Evolutionary conservation across 192 early-diverging fungal genomes (phyloP), one percentile per base, ranked within the genome.

Genomic region (Coemansia sp.): DNA sequence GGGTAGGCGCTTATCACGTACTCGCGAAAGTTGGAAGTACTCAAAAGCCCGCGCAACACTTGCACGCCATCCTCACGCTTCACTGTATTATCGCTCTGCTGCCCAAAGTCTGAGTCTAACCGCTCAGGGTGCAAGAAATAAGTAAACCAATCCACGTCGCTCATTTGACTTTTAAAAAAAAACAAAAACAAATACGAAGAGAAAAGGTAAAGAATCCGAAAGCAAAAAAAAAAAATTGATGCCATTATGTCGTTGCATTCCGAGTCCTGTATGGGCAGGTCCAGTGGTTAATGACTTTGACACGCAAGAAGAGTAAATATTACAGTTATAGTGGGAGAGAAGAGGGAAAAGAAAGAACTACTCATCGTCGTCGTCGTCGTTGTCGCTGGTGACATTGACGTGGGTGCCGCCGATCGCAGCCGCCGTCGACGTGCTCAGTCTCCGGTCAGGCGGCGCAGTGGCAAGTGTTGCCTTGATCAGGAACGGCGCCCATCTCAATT

Each of bases 401-500:
- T 20, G 30, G 24, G 7, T 39, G 30, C 6, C 27, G 3, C 24
- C 13, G 22, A 29, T 43, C 1, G 53, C 64, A 24, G 32, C 62
- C 2, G 61, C 59, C 29, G 53, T 59, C 7, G 56, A 35, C 11
- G 56, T 30, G 16, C 56, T 59, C 34, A n/a, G 59, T 59, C 29
- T 38, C 13, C 45, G 59, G 41, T 39, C 49, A 11, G 24, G 3
- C 27, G 39, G 39, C 15, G 39, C 34, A 29, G 43, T 10, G 20
- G 7, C 37, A 24, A 58, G n/a, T 15, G 47, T 13, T 29, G 64
- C 37, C 11, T 87, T 87, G 12, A 86, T 78, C 44, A 89, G 68
- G 53, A 89, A 92, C 20, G 90, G 90, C 5, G 89, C 83, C 90
- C 90, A 92, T 56, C 83, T 84, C 24, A 92, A 75, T 44, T 89